Percentiles rank a stretch among this genome's conserved stretches.
Conservation (phyloP, 495 filamentous ascomycete genomes). For the Podospora pseudoanserina region DNA sequence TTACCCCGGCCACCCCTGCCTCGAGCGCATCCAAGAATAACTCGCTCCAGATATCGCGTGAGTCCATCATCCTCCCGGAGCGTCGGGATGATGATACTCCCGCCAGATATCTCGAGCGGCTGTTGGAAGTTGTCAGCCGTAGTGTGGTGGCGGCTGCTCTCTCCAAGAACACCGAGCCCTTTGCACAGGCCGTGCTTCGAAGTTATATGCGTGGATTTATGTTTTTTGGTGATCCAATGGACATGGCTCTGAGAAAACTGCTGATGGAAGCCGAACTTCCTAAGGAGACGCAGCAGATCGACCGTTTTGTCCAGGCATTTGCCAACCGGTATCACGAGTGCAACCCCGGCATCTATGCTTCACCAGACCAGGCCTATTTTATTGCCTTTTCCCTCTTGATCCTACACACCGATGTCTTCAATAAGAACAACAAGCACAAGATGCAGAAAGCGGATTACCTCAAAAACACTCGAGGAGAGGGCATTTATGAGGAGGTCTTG, state of each 20-base stretch:
- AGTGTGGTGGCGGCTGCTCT: conserved; percentile 77
- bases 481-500: conserved; percentile 85
- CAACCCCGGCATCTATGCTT: conserved; percentile 91
- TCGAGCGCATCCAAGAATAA: conserved; percentile 62
- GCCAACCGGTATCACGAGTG: conserved; percentile 97
- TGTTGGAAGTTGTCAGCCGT: conserved; percentile 73
- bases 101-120: conserved; percentile 76
- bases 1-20: conserved; percentile 62
- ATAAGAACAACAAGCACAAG: conserved; percentile 98
- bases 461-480: conserved; percentile 87
- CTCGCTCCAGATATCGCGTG: conserved; percentile 60
- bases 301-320: conserved; percentile 88
- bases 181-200: conserved; percentile 74
- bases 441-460: conserved; percentile 97
- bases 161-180: conserved; percentile 78
- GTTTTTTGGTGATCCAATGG: conserved; percentile 93
- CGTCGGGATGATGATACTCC: conserved; percentile 86
- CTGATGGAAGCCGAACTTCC: conserved; percentile 96
- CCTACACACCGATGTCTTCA: conserved; percentile 96
- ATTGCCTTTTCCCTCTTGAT: conserved; percentile 96
- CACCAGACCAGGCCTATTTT: conserved; percentile 93
- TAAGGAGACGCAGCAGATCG: conserved; percentile 97
- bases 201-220: conserved; percentile 94
- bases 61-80: conserved; percentile 67
- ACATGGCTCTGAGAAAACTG: conserved; percentile 93